Evolutionary conservation across 352 stramenopile species (phyloP), one percentile per base, ranked within the genome.

Genomic region (Phytophthora fragariae): DNA sequence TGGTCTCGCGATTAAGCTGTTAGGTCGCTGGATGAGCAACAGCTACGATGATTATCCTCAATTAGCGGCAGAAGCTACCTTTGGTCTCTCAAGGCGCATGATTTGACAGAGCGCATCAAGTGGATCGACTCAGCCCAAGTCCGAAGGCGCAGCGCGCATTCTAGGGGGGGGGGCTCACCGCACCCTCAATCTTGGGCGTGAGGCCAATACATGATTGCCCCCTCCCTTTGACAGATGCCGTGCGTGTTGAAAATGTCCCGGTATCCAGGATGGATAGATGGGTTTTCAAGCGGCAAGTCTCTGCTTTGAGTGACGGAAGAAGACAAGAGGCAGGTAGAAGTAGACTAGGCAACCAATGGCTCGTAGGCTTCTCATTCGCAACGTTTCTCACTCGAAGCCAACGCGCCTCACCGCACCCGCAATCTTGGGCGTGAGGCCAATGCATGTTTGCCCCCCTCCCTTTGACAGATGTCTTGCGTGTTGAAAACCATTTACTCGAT

Each of bases 101-200:
- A 58, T 58, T 9, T 37, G 10, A 41, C 35, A 12, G 9, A 0
- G 3, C 35, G 35, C 35, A 12, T 8, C 21, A 14, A 27, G 24
- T 27, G 24, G 24, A 27, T 27, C 24, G 24, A 27, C 17, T 21
- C n/a, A 50, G 15, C 44, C 44, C 44, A 50, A 50, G 44, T 21
- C n/a, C 15, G 44, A 37, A 21, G 35, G 10, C 17, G 7, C 8
- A 14, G 29, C 53, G 21, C 44, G 24, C 53, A 58, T 15, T 58
- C 8, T 29, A 12, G 8, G 35, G 24, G 3, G 14, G 52, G 52
- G 27, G 29, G 6, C 53, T 58, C 53, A 58, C 53, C 53, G 35
- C 53, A 29, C 53, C 53, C 53, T 58, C 53, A 41, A 58, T 5
- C 27, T 33, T 19, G 53, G 53, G 29, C 53, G 21, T 58, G 53